These are phyloP conservation scores for Cardiospermum halicacabum DNA, from an alignment of 345 rosid genomes.

Conservation along the genomic window DNA sequence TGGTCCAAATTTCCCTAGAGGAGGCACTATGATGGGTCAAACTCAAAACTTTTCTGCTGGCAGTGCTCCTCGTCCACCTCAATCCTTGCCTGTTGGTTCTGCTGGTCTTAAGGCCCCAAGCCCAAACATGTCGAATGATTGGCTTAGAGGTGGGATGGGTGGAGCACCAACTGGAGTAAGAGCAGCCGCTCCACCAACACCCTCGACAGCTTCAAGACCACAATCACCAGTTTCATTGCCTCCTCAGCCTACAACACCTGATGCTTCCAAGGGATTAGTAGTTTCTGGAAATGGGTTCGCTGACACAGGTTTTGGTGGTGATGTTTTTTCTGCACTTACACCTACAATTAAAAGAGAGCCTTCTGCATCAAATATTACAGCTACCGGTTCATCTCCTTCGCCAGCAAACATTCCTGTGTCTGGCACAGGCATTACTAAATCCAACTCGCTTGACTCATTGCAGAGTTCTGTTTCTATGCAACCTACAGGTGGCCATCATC, in stretches of 20 bases:
- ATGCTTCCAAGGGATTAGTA: slow-evolving; percentile 44
- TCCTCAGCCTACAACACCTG: slow-evolving; percentile 28
- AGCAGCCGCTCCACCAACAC: slow-evolving; percentile 33
- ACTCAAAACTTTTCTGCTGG: slow-evolving; percentile 33
- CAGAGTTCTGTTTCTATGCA: slow-evolving; percentile 61
- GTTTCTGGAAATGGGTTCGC: slow-evolving; percentile 61
- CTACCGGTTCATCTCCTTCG: slow-evolving; percentile 33
- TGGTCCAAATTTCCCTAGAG: slow-evolving; percentile 48
- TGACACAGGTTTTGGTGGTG: slow-evolving; percentile 45
- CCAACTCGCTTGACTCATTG: slow-evolving; percentile 64
- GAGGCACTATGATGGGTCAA: slow-evolving; percentile 39
- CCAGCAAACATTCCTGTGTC: slow-evolving; percentile 49
- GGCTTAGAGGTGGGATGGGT: slow-evolving; percentile 49
- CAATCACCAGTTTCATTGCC: slow-evolving; percentile 35
- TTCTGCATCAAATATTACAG: slow-evolving; percentile 36
- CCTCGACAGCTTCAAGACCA: slow-evolving; percentile 33
- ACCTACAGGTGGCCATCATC: slow-evolving; percentile 56
- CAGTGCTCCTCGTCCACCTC: slow-evolving; percentile 39
- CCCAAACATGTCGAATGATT: slow-evolving; percentile 42
- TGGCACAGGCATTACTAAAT: slow-evolving; percentile 35
- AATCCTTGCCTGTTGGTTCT: slow-evolving; percentile 31
- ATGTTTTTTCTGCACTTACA: slow-evolving; percentile 46
- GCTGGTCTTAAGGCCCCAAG: slow-evolving; percentile 34
- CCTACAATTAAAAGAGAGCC: slow-evolving; percentile 46
- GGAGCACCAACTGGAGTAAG: slow-evolving; percentile 43